A percentile compares a stretch with the other conserved stretches of the same genome.
These are phyloP conservation scores for Carex myosuroides DNA, from an alignment of 176 grass and related monocot genomes.

Conservation along the genomic window DNA sequence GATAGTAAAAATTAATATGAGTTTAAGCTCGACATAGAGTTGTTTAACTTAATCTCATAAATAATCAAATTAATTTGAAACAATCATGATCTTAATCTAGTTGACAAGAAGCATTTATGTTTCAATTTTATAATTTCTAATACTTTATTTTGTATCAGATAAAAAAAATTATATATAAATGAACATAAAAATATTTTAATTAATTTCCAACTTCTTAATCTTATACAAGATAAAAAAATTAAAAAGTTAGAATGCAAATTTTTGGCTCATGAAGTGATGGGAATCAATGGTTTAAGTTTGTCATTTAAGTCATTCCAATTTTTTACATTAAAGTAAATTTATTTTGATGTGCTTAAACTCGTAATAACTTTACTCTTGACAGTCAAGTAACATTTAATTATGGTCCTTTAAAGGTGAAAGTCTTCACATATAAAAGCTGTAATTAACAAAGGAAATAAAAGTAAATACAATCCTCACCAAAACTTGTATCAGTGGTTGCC, in stretches of 20 bases:
- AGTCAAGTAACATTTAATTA: background rate
- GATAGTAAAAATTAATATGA: background rate
- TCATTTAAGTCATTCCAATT: background rate
- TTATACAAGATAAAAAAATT: background rate
- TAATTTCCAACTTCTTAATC: too few relatives aligned
- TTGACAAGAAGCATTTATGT: background rate
- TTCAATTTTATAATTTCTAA: background rate
- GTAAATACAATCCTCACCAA: constrained; percentile 38
- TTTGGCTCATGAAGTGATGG: background rate
- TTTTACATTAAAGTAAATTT: background rate
- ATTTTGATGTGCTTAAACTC: background rate
- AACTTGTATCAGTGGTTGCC: constrained; percentile 51
- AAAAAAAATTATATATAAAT: background rate
- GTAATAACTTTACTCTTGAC: too few relatives aligned
- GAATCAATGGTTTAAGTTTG: background rate
- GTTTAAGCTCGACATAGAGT: background rate
- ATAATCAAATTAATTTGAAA: background rate
- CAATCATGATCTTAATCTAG: background rate
- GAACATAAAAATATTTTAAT: background rate
- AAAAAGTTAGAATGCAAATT: background rate
- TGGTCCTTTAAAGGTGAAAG: background rate
- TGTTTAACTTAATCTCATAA: background rate
- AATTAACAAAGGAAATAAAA: background rate
- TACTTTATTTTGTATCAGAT: background rate
- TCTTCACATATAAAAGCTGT: background rate